A percentile compares a stretch with the other conserved stretches of the same genome.
Conservation (phyloP, 2,329 filamentous ascomycete species). For the Cladophialophora immunda region DNA sequence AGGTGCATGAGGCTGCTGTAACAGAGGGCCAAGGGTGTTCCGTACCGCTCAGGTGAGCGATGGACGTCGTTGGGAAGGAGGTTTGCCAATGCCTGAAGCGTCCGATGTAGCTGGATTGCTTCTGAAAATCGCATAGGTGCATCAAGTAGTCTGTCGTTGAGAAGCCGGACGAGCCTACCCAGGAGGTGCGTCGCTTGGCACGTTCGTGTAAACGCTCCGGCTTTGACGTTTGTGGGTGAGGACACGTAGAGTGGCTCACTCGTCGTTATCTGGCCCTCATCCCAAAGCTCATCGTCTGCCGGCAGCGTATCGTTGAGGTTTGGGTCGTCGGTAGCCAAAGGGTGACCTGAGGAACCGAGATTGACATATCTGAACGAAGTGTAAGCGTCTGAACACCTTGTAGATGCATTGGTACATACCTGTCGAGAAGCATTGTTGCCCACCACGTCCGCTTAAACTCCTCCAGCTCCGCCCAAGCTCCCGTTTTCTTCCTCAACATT, state of each 20-base stretch:
- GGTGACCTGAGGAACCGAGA: slow-evolving; percentile 39
- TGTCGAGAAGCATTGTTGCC: slow-evolving; percentile 42
- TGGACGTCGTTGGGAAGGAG: slow-evolving; percentile 43
- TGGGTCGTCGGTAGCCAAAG: slow-evolving; percentile 42
- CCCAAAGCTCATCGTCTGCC: slow-evolving; percentile 40
- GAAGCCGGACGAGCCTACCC: slow-evolving; percentile 45
- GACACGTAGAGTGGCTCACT: slow-evolving; percentile 43
- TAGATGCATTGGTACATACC: slow-evolving; percentile 24
- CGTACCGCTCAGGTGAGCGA: slow-evolving; percentile 38
- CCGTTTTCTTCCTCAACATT: slow-evolving; percentile 29
- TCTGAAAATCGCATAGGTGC: slow-evolving; percentile 45
- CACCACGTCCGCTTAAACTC: slow-evolving; percentile 42
- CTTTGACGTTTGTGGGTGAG: slow-evolving; percentile 40
- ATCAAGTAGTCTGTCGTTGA: slow-evolving; percentile 44
- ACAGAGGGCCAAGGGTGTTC: slow-evolving; percentile 46
- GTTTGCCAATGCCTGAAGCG: slow-evolving; percentile 44
- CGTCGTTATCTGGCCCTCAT: slow-evolving; percentile 38
- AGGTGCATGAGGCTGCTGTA: slow-evolving; percentile 45
- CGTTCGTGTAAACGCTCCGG: slow-evolving; percentile 46
- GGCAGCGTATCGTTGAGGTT: slow-evolving; percentile 39
- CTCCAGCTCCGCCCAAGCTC: slow-evolving; percentile 42
- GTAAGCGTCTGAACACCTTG: slow-evolving; percentile 9
- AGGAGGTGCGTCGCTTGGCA: slow-evolving; percentile 49
- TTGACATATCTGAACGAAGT: slow-evolving; percentile 40
- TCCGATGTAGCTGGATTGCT: slow-evolving; percentile 47